Percentiles rank a stretch among this genome's conserved stretches.
Evolutionary conservation across 345 rosid genomes (phyloP).

Genomic region (Microcos paniculata): DNA sequence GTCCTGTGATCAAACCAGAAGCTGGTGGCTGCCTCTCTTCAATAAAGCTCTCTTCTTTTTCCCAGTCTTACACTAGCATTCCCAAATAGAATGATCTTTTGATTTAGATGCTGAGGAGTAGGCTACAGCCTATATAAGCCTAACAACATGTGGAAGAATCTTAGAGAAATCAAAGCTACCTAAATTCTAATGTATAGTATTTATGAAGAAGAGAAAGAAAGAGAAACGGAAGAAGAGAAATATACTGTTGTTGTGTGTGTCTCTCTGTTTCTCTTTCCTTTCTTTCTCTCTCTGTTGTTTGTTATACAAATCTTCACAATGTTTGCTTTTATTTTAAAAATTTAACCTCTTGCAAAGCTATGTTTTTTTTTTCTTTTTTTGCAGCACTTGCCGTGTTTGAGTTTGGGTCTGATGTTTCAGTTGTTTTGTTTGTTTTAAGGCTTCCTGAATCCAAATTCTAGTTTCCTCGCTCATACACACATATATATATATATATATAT

Average conservation of each 20-base stretch:
- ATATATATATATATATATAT: too few relatives aligned
- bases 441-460: not conserved
- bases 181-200: too few relatives aligned
- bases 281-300: not conserved
- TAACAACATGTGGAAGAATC: not conserved
- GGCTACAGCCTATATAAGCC: constrained; percentile 7
- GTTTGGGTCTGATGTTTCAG: not conserved
- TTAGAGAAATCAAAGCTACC: not conserved
- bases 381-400: constrained; percentile 22
- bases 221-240: not conserved
- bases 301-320: too few relatives aligned
- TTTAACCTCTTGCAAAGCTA: not conserved
- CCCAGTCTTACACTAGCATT: not conserved
- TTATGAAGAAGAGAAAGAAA: not conserved
- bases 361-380: not conserved
- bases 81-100: not conserved
- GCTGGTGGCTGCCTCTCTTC: constrained; percentile 12
- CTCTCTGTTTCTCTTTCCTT: not conserved
- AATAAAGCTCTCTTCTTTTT: not conserved
- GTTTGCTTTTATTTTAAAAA: not conserved
- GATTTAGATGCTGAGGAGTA: constrained; percentile 10
- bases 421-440: not conserved
- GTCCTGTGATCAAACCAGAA: constrained; percentile 26
- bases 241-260: not conserved
- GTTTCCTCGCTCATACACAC: too few relatives aligned